Evolutionary conservation across 495 filamentous ascomycete genomes (phyloP).

Genomic region (Trichoderma parareesei): DNA sequence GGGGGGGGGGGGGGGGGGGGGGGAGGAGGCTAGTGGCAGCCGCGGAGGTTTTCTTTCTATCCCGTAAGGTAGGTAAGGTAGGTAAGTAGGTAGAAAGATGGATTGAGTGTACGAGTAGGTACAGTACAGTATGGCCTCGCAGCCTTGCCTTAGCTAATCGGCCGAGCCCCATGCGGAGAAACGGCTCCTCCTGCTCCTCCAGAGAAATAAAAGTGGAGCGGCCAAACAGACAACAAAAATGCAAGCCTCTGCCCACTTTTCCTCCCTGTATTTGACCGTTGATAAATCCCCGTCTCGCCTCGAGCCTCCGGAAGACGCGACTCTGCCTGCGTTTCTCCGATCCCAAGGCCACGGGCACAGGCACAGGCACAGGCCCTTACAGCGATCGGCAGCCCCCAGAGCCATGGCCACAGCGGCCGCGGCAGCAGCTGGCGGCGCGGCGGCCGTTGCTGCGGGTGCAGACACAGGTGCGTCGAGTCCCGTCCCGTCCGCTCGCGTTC

Average conservation of each 20-base stretch:
- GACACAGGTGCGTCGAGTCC: no score
- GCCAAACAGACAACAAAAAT: background rate
- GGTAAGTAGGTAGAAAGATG: background rate
- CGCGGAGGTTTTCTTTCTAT: background rate
- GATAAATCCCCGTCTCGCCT: constrained; percentile 10
- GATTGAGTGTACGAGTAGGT: background rate
- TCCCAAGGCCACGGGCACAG: background rate
- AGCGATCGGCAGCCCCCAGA: background rate
- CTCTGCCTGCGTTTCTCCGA: constrained; percentile 3
- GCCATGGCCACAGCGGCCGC: constrained; percentile 7
- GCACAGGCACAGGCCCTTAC: background rate
- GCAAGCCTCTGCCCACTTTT: constrained; percentile 9
- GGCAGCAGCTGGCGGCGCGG: background rate
- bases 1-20: no score
- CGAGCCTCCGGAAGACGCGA: constrained; percentile 2
- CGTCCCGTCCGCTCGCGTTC: no score
- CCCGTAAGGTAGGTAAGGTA: no score
- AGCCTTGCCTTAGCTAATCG: background rate
- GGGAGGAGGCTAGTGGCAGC: background rate
- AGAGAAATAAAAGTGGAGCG: constrained; percentile 3
- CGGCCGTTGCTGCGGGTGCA: background rate
- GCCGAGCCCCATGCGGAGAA: constrained; percentile 1
- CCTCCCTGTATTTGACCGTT: constrained; percentile 10
- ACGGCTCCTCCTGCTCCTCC: background rate
- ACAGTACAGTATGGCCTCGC: background rate